Evolutionary conservation across 108 stramenopile species (phyloP), one percentile per base, ranked within the genome.

Genomic region (Craspedostauros australis): DNA sequence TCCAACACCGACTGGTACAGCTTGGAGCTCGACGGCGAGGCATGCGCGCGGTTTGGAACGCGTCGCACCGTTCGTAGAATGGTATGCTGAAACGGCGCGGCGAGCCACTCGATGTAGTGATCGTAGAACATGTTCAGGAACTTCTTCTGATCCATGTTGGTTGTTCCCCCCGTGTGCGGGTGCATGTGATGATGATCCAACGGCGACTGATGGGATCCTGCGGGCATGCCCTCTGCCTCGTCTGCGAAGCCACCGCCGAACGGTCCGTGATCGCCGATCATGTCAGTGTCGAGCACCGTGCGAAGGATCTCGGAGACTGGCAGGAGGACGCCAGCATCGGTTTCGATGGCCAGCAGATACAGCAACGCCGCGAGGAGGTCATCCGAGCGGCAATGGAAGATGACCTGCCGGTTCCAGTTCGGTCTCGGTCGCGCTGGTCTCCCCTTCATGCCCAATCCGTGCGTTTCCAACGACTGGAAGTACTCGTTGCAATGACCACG

Each of bases 81-180:
- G 41, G 69, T 67, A 60, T 77, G 80, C 29, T 84, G 80, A 60
- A 93, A 93, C 18, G 86, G 83, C 23, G 80, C 77, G 27, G 72
- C 84, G 30, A 88, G 75, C 91, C 86, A 93, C 42, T 66, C 73
- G 1, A 88, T 43, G 55, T 87, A 88, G 29, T 80, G 77, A 26
- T 93, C 85, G 50, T 88, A 93, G 59, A 88, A 93, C 39, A 86
- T 50, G 19, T 80, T 68, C 5, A 93, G 62, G 44, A 93, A 93
- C 8, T 75, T 68, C 41, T 86, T 87, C 46, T 84, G 82, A 16
- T 88, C 84, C 12, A 68, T 64, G 14, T 25, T 62, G 14, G 58
- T 52, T 0, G 29, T 51, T 12, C 65, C 58, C 0, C 47, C 41
- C 31, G 37, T 50, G 24, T 42, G 36, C 2, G 49, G 41, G 18